Evolutionary conservation across 495 filamentous ascomycete genomes (phyloP).

Genomic region (Xylaria grammica): DNA sequence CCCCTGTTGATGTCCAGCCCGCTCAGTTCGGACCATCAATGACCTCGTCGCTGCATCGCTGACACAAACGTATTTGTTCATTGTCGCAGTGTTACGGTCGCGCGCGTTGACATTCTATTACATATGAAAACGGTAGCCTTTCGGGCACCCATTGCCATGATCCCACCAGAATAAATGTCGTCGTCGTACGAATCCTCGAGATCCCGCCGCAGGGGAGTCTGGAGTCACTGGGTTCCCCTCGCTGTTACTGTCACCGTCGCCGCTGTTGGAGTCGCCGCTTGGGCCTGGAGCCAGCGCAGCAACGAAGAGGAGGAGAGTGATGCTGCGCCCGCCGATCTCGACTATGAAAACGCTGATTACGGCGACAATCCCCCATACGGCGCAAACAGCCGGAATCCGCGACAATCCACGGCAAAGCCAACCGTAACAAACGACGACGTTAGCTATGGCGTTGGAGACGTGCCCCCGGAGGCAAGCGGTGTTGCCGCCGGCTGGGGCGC

Average conservation of each 20-base stretch:
- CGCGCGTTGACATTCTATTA: neutral
- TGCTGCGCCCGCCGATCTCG: conserved; percentile 45
- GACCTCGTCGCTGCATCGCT: conserved; percentile 7
- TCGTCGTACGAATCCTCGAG: conserved; percentile 73
- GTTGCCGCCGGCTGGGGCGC: conserved; percentile 66
- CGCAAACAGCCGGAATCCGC: conserved; percentile 45
- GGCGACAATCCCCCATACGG: conserved; percentile 61
- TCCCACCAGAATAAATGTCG: conserved; percentile 65
- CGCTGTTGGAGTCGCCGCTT: conserved; percentile 81
- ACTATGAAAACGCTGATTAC: conserved; percentile 56
- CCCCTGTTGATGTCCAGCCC: neutral
- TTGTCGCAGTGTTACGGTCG: conserved; percentile 4
- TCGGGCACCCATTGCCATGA: conserved; percentile 35
- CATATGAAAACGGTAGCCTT: conserved; percentile 24
- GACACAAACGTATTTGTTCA: too few species aligned
- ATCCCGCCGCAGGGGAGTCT: conserved; percentile 68
- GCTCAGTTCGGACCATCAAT: neutral
- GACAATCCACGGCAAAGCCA: conserved; percentile 33
- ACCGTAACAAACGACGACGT: conserved; percentile 41
- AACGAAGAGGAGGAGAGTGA: conserved; percentile 62
- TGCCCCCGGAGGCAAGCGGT: conserved; percentile 38
- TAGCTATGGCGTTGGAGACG: conserved; percentile 43
- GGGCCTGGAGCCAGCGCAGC: conserved; percentile 88
- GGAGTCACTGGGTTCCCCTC: conserved; percentile 84
- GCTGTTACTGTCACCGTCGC: conserved; percentile 84